Conservation (phyloP, 1,284 basidiomycete species). For the Cystobasidium sp. region DNA sequence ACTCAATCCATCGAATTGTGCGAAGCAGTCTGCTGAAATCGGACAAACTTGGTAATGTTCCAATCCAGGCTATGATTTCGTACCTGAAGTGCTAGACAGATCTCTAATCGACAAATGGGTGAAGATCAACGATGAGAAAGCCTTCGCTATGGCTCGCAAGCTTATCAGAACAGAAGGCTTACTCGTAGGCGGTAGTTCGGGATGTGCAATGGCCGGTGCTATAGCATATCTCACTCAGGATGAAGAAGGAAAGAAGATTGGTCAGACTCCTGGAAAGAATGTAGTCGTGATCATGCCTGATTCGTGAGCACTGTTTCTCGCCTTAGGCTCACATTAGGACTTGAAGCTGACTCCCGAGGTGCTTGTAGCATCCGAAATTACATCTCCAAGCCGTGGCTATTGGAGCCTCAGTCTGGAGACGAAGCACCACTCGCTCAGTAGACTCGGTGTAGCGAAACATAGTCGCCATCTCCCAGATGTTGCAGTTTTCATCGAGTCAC, state of each 20-base stretch:
- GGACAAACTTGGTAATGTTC: too few species aligned
- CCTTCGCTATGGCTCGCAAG: slow-evolving; percentile 74
- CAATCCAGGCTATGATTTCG: slow-evolving; percentile 80
- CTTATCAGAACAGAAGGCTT: slow-evolving; percentile 88
- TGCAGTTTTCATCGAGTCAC: not conserved
- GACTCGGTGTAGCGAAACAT: not conserved
- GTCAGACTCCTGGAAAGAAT: slow-evolving; percentile 76
- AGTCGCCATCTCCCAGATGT: not conserved
- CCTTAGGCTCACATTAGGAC: not conserved
- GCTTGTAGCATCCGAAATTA: slow-evolving; percentile 83
- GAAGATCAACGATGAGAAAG: slow-evolving; percentile 80
- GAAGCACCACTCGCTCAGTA: slow-evolving; percentile 11
- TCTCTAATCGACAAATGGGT: slow-evolving; percentile 70
- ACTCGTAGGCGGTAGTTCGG: slow-evolving; percentile 88
- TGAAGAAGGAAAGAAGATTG: slow-evolving; percentile 65
- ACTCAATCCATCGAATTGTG: too few species aligned
- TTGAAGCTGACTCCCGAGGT: slow-evolving; percentile 4
- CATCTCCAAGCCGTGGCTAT: slow-evolving; percentile 74
- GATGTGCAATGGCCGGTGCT: slow-evolving; percentile 78
- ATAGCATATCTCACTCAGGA: slow-evolving; percentile 73
- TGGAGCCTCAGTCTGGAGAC: slow-evolving; percentile 47
- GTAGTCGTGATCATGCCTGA: slow-evolving; percentile 89
- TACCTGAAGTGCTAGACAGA: slow-evolving; percentile 67
- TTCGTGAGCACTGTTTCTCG: slow-evolving; percentile 60
- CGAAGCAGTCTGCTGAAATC: too few species aligned